Percentiles rank a stretch among this genome's conserved stretches.
Conservation (phyloP, 2,329 filamentous ascomycete genomes). For the Penicillium fuscoglaucum region DNA sequence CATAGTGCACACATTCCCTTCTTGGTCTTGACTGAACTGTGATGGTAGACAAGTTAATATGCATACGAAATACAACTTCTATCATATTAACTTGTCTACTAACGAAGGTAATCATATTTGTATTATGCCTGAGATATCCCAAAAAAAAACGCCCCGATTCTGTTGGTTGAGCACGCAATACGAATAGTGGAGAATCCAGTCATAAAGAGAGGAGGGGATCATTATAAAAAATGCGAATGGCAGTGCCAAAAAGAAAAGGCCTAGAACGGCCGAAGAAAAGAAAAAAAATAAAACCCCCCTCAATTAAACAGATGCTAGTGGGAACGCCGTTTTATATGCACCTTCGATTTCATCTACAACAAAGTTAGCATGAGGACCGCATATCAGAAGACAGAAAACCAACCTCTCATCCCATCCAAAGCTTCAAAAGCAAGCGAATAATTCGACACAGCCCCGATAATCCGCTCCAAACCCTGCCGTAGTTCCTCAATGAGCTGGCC, state of each 20-base stretch:
- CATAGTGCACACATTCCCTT: background rate
- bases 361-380: conserved; percentile 7
- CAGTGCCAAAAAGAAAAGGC: background rate
- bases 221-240: background rate
- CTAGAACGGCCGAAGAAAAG: conserved; percentile 8
- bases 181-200: conserved; percentile 3
- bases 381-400: conserved; percentile 6
- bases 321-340: conserved; percentile 45
- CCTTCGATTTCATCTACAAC: conserved; percentile 44
- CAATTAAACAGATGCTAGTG: conserved; percentile 21
- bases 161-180: background rate
- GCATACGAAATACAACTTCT: too few relatives aligned
- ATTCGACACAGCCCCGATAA: conserved; percentile 41
- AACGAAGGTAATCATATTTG: background rate
- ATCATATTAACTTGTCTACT: background rate
- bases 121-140: background rate
- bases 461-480: conserved; percentile 39
- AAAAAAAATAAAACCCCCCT: conserved; percentile 8
- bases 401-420: conserved; percentile 47
- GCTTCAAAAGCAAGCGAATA: conserved; percentile 47
- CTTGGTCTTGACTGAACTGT: background rate
- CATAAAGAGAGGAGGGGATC: background rate
- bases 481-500: conserved; percentile 40
- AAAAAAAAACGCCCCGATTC: background rate
- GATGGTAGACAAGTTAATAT: too few relatives aligned